These are phyloP conservation scores for Colletotrichum ledebouriae DNA, from an alignment of 2,329 filamentous ascomycete species.

Conservation along the genomic window DNA sequence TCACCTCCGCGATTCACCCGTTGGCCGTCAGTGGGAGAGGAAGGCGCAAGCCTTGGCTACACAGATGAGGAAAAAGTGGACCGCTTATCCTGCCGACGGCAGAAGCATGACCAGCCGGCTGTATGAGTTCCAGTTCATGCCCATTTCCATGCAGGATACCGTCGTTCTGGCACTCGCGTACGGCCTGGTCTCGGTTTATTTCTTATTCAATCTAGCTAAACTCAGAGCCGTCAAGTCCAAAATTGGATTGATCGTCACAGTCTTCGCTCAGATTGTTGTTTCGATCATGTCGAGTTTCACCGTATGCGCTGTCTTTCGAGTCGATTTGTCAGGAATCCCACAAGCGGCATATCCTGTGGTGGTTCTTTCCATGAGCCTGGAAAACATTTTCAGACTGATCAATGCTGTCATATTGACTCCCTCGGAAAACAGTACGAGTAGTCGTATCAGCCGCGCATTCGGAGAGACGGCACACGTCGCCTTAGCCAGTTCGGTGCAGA, in stretches of 20 bases:
- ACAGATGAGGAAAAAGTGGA: conserved; percentile 68
- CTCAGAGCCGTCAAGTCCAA: conserved; percentile 82
- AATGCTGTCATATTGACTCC: conserved; percentile 82
- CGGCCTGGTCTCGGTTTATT: conserved; percentile 72
- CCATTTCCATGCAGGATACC: conserved; percentile 77
- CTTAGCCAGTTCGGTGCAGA: conserved; percentile 76
- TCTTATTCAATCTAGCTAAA: conserved; percentile 75
- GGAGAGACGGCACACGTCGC: conserved; percentile 80
- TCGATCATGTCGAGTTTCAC: conserved; percentile 86
- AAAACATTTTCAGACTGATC: conserved; percentile 84
- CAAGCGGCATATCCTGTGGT: conserved; percentile 81
- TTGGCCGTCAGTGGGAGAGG: conserved; percentile 75
- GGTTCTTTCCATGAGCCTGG: conserved; percentile 81
- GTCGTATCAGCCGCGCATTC: conserved; percentile 79
- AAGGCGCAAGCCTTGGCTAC: conserved; percentile 67
- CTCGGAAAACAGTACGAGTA: conserved; percentile 75
- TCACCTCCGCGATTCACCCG: conserved; percentile 73
- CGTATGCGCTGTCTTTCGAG: conserved; percentile 79
- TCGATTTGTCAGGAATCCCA: conserved; percentile 82
- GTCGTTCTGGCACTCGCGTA: conserved; percentile 76
- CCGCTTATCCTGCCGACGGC: conserved; percentile 73
- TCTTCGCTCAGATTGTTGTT: conserved; percentile 77
- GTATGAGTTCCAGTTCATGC: conserved; percentile 84
- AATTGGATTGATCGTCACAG: conserved; percentile 78
- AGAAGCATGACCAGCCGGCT: conserved; percentile 68